Evolutionary conservation across 2,329 filamentous ascomycete species (phyloP), one percentile per base, ranked within the genome.

Genomic region (Aureobasidium lini): DNA sequence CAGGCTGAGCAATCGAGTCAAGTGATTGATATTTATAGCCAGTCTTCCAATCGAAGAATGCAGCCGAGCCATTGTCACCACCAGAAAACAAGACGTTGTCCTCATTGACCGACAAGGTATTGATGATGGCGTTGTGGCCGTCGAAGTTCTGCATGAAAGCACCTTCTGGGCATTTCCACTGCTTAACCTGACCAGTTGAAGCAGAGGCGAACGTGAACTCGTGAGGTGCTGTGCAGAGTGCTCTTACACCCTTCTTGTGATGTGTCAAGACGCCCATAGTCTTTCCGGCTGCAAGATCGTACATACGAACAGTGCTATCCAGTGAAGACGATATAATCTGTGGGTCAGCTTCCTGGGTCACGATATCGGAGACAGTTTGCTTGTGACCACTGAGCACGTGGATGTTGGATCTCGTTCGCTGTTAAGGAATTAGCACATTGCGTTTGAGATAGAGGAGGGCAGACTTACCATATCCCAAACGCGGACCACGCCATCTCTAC

Each of bases 71-170:
- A 67, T 99, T 96, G 70, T 99, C 94, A 48, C 87, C 93, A 60
- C 94, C 94, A 2, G 91, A 94, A 74, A 99, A 96, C 61, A 99
- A 76, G 15, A 97, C 90, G 67, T 96, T 94, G 71, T 96, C 90
- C 68, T 95, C 89, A 72, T 99, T 99, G 34, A 94, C 91, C 44
- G 90, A 83, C 47, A 99, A 77, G 0, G 91, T 91, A 75, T 99
- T 99, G 77, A 99, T 93, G 71, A 99, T 95, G 62, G 90, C 84
- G 69, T 96, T 96, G 70, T 97, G 93, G 4, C 93, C 93, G 44
- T 96, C 90, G 69, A 97, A 97, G 71, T 97, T 97, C 73, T 96
- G 92, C 94, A 99, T 99, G 71, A 99, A 97, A 15, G 90, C 90
- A 39, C 93, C 95, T 71, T 96, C 91, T 1, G 95, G 95, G 66